These are phyloP conservation scores for Cryptomeria japonica DNA, from an alignment of 75 land plant species.

Conservation along the genomic window DNA sequence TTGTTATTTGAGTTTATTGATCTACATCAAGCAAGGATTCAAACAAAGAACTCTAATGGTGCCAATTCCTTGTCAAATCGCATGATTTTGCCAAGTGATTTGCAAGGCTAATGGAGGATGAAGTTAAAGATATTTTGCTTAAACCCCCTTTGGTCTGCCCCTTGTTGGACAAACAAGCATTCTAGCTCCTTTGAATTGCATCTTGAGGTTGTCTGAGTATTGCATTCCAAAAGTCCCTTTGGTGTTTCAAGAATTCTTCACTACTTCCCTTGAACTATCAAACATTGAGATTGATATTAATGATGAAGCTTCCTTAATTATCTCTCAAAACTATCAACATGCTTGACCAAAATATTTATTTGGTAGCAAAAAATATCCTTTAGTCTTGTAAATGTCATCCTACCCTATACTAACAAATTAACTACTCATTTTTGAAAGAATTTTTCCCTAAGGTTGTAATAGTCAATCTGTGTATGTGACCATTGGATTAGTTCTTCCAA, in stretches of 20 bases:
- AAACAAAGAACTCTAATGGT: background rate
- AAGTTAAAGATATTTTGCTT: background rate
- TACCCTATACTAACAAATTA: too few species aligned
- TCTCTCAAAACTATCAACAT: background rate
- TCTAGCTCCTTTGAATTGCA: background rate
- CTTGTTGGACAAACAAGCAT: background rate
- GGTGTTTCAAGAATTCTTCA: background rate
- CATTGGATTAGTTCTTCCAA: too few species aligned
- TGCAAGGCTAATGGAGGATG: background rate
- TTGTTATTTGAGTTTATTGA: too few species aligned
- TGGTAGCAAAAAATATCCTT: background rate
- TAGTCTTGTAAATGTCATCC: background rate
- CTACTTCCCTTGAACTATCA: background rate
- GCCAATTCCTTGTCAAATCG: background rate
- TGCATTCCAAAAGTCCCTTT: background rate
- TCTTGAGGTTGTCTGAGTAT: background rate
- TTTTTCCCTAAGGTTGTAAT: too few species aligned
- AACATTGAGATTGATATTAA: background rate
- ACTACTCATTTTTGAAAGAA: too few species aligned
- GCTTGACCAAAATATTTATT: background rate
- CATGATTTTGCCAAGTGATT: background rate
- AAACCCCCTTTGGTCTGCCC: background rate
- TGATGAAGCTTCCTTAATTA: background rate
- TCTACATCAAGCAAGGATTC: too few species aligned
- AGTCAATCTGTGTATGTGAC: too few species aligned